Evolutionary conservation across 139 green algal species (phyloP).

Genomic region (Chlorella ohadii): DNA sequence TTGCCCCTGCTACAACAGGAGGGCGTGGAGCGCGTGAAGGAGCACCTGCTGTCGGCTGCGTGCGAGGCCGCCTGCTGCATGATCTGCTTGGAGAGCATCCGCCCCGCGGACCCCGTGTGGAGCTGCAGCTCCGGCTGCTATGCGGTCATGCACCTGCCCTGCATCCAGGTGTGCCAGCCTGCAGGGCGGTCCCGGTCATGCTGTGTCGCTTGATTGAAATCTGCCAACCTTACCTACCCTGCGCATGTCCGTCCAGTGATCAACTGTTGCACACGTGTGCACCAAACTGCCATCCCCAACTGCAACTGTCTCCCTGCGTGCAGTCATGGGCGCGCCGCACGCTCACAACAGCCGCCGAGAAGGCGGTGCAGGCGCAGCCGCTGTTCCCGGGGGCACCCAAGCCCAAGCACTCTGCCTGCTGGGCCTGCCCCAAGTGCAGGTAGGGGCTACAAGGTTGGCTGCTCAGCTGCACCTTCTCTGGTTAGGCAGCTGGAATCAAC

Average conservation of each 20-base stretch:
- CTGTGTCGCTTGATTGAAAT: too few species aligned
- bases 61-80: slow-evolving; percentile 64
- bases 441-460: not conserved
- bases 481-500: too few species aligned
- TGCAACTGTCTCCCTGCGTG: not conserved
- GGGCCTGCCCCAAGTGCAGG: slow-evolving; percentile 86
- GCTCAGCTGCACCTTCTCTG: too few species aligned
- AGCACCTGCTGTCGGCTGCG: slow-evolving; percentile 56
- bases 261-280: too few species aligned
- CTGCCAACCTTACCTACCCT: too few species aligned
- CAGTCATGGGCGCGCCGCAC: slow-evolving; percentile 79
- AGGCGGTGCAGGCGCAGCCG: slow-evolving; percentile 32
- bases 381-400: slow-evolving; percentile 7
- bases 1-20: too few species aligned
- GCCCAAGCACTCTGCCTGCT: slow-evolving; percentile 39
- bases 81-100: slow-evolving; percentile 61
- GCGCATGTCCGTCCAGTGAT: too few species aligned
- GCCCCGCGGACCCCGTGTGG: slow-evolving; percentile 67
- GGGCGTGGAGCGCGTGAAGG: slow-evolving; percentile 53
- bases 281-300: not conserved
- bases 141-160: slow-evolving; percentile 74
- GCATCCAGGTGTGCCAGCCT: slow-evolving; percentile 62
- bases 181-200: too few species aligned
- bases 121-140: slow-evolving; percentile 69
- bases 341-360: slow-evolving; percentile 45